phyloP scores from a whole-genome alignment of 2,329 filamentous ascomycete genomes.

The Scedosporium boydii region DNA sequence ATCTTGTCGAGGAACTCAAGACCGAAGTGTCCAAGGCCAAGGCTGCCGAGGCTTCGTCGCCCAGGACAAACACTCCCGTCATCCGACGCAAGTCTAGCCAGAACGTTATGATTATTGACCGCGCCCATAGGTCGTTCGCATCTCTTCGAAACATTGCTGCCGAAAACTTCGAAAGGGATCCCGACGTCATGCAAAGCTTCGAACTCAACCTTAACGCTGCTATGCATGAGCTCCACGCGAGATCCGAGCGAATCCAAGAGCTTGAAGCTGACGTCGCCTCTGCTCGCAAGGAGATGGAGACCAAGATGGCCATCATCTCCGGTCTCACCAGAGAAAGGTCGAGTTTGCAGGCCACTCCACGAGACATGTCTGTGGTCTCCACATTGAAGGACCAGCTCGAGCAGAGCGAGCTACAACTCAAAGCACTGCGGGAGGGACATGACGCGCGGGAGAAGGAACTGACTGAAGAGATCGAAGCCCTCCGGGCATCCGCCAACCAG shows the following conservation, averaged over 20 bases:
- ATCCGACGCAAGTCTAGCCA: constrained; percentile 92
- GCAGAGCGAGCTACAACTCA: constrained; percentile 74
- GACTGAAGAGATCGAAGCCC: constrained; percentile 56
- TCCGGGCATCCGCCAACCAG: constrained; percentile 48
- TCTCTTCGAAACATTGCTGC: constrained; percentile 80
- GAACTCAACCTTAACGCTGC: constrained; percentile 85
- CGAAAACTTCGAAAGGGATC: constrained; percentile 73
- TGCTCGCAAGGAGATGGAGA: constrained; percentile 92
- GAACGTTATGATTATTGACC: constrained; percentile 76
- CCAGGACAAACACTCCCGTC: constrained; percentile 59
- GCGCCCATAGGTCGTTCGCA: constrained; percentile 83
- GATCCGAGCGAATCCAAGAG: constrained; percentile 83
- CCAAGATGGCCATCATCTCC: constrained; percentile 91
- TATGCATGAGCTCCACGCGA: constrained; percentile 80
- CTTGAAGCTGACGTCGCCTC: constrained; percentile 76
- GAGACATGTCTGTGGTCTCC: constrained; percentile 86
- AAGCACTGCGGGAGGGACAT: constrained; percentile 62
- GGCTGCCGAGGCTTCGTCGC: constrained; percentile 47
- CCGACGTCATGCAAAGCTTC: constrained; percentile 84
- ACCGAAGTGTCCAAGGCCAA: constrained; percentile 74
- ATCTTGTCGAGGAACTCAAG: constrained; percentile 86
- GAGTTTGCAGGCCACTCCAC: constrained; percentile 72
- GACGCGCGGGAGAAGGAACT: constrained; percentile 68
- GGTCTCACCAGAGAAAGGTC: constrained; percentile 88
- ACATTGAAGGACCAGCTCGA: constrained; percentile 81